Percentiles rank a stretch among this genome's conserved stretches.
Conservation (phyloP, 208 protist genomes). For the Lotmaria passim region DNA sequence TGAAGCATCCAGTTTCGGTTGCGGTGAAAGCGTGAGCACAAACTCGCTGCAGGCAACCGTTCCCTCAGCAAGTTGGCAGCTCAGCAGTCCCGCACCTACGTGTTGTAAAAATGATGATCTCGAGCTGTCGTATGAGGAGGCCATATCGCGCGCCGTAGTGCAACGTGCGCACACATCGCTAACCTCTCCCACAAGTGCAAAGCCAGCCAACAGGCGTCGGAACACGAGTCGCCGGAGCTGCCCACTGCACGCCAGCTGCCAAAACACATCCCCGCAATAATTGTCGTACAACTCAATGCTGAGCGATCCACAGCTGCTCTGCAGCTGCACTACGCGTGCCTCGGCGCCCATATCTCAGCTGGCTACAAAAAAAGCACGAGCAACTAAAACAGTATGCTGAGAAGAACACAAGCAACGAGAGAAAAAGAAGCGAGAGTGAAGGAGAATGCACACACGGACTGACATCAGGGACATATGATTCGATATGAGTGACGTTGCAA, state of each 20-base stretch:
- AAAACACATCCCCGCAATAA: constrained; percentile 39
- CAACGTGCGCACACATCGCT: constrained; percentile 5
- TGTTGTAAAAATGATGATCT: constrained; percentile 33
- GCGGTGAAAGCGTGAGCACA: constrained; percentile 58
- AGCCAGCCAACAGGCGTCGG: constrained; percentile 37
- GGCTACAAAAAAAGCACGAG: too few species aligned
- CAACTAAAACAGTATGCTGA: too few species aligned
- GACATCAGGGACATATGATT: too few species aligned
- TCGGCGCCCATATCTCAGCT: not conserved
- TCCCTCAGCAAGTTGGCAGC: constrained; percentile 24
- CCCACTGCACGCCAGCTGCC: constrained; percentile 46
- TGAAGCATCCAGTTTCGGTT: constrained; percentile 51
- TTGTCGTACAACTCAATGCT: constrained; percentile 65
- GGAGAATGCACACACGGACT: too few species aligned
- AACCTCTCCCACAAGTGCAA: constrained; percentile 36
- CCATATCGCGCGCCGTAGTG: constrained; percentile 2
- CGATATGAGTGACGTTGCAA: too few species aligned
- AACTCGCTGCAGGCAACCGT: constrained; percentile 35
- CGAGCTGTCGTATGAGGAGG: not conserved
- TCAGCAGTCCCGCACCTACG: constrained; percentile 68
- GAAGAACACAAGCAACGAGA: too few species aligned
- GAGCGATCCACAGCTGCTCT: constrained; percentile 47
- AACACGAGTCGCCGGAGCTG: constrained; percentile 57
- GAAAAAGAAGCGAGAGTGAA: too few species aligned
- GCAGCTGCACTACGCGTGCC: constrained; percentile 51